Conservation (phyloP, 2,329 filamentous ascomycete genomes). For the Colletotrichum sp. region DNA sequence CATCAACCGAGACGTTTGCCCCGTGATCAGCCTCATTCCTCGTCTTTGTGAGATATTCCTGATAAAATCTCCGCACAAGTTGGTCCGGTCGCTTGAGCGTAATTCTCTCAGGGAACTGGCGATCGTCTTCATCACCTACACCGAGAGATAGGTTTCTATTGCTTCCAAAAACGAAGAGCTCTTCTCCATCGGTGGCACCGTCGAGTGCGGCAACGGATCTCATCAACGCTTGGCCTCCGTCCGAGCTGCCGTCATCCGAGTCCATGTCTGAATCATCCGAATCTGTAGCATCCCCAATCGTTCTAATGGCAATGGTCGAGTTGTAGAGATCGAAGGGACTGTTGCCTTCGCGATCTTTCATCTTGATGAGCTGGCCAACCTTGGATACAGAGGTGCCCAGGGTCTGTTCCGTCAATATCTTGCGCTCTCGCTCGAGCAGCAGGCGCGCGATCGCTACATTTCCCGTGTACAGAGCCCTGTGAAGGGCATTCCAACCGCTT, state of each 20-base stretch:
- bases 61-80: conserved; percentile 75
- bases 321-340: conserved; percentile 94
- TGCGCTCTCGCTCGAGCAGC: conserved; percentile 79
- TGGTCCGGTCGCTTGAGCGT: conserved; percentile 77
- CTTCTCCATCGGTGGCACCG: conserved; percentile 64
- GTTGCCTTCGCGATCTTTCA: conserved; percentile 93
- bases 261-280: conserved; percentile 53
- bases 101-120: conserved; percentile 90
- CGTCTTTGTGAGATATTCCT: conserved; percentile 64
- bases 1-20: conserved; percentile 2
- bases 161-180: conserved; percentile 92
- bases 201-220: conserved; percentile 23
- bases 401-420: conserved; percentile 65
- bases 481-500: conserved; percentile 94
- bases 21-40: conserved; percentile 14
- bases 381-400: conserved; percentile 62
- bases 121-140: conserved; percentile 93
- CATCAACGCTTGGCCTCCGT: conserved; percentile 13
- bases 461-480: conserved; percentile 87
- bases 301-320: conserved; percentile 81
- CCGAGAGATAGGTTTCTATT: conserved; percentile 95
- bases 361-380: conserved; percentile 82
- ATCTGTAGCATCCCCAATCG: conserved; percentile 51
- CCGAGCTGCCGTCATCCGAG: conserved; percentile 56
- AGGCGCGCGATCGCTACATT: conserved; percentile 86